phyloP scores from a whole-genome alignment of 2,329 filamentous ascomycete genomes.

The Claviceps sp. region DNA sequence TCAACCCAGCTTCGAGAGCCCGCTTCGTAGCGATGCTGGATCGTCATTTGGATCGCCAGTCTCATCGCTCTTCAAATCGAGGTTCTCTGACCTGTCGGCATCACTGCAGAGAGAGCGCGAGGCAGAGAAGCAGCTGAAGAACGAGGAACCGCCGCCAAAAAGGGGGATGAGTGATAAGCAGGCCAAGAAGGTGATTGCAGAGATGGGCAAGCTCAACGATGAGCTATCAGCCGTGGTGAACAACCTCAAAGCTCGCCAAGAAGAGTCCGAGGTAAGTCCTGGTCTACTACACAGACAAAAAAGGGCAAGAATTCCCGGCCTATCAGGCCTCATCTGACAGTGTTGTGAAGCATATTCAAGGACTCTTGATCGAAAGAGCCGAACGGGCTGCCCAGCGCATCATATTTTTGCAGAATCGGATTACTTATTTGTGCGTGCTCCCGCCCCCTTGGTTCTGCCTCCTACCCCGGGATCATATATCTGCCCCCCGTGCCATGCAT shows the following conservation, averaged over 20 bases:
- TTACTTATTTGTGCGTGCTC: slow-evolving; percentile 39
- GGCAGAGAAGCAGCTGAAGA: slow-evolving; percentile 14
- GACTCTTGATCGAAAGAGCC: slow-evolving; percentile 42
- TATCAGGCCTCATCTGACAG: background rate
- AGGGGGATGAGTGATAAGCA: slow-evolving; percentile 20
- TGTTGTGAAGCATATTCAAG: slow-evolving; percentile 41
- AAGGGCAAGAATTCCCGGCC: background rate
- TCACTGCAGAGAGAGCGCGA: slow-evolving; percentile 19
- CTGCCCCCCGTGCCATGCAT: no score
- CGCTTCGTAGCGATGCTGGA: slow-evolving; percentile 13
- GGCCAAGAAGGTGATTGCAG: slow-evolving; percentile 24
- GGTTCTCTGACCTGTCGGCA: slow-evolving; percentile 26
- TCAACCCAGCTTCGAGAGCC: slow-evolving; percentile 14
- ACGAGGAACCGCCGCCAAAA: slow-evolving; percentile 16
- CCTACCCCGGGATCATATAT: no score
- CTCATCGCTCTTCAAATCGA: slow-evolving; percentile 23
- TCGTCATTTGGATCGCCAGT: slow-evolving; percentile 22
- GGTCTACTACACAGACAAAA: background rate
- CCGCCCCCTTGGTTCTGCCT: background rate
- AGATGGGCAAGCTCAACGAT: slow-evolving; percentile 29
- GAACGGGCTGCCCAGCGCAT: slow-evolving; percentile 45
- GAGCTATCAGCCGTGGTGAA: slow-evolving; percentile 36
- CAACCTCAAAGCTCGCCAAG: slow-evolving; percentile 39
- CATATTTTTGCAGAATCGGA: slow-evolving; percentile 43
- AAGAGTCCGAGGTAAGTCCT: slow-evolving; percentile 42